Conservation (phyloP, 768 basidiomycete genomes). For the Lactarius hengduanensis region DNA sequence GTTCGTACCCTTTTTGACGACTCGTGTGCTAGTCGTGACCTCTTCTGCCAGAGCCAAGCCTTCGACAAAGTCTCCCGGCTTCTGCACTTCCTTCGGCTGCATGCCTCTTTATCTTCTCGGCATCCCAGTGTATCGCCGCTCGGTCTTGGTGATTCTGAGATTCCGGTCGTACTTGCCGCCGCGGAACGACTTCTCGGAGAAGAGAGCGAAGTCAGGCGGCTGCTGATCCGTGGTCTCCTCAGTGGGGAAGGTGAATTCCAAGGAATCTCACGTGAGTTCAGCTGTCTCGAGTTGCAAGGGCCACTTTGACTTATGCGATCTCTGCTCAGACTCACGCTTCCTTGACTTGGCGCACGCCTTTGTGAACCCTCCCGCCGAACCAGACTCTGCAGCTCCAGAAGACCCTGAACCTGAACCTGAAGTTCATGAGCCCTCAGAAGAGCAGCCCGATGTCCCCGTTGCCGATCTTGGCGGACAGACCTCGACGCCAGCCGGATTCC, state of each 20-base stretch:
- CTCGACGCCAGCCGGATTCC: constrained; percentile 51
- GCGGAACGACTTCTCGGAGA: constrained; percentile 56
- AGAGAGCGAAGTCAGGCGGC: constrained; percentile 49
- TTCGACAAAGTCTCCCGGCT: constrained; percentile 48
- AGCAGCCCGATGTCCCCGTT: constrained; percentile 10
- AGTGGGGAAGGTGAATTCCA: constrained; percentile 57
- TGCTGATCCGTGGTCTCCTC: constrained; percentile 55
- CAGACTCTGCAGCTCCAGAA: constrained; percentile 9
- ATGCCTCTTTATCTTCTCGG: constrained; percentile 46
- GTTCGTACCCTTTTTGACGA: constrained; percentile 39
- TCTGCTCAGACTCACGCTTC: constrained; percentile 54
- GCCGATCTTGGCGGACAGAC: constrained; percentile 42
- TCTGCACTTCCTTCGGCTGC: constrained; percentile 59
- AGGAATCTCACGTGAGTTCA: constrained; percentile 59
- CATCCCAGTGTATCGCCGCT: constrained; percentile 44
- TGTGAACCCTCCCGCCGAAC: constrained; percentile 44
- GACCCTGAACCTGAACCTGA: constrained; percentile 12
- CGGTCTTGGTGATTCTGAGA: constrained; percentile 51
- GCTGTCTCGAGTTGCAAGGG: constrained; percentile 15
- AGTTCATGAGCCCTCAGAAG: constrained; percentile 15
- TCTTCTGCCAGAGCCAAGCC: constrained; percentile 42
- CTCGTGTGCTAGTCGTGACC: constrained; percentile 3
- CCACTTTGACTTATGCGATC: constrained; percentile 6
- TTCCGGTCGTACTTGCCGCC: constrained; percentile 51
- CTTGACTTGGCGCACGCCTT: constrained; percentile 54